Conservation (phyloP, 140 eudicot species). For the Stevia rebaudiana region DNA sequence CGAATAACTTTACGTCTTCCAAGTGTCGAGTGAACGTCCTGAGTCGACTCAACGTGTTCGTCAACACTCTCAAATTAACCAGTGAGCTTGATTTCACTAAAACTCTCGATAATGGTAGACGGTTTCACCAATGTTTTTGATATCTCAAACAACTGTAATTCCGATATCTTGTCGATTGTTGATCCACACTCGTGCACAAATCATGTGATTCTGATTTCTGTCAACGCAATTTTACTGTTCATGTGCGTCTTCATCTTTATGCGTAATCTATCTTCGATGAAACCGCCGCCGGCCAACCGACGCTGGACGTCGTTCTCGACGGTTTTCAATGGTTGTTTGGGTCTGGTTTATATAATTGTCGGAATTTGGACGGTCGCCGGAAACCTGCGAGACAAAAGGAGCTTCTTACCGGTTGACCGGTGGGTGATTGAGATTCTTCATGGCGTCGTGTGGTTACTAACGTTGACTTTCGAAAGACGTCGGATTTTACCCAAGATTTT, state of each 20-base stretch:
- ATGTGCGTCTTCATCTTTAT: conserved; percentile 2
- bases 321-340: conserved; percentile 29
- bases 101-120: not conserved
- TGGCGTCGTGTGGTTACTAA: conserved; percentile 34
- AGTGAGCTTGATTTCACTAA: not conserved
- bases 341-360: conserved; percentile 11
- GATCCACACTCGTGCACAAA: conserved; percentile 27
- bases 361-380: conserved; percentile 27
- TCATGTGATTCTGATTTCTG: conserved; percentile 20
- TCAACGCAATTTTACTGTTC: conserved; percentile 18
- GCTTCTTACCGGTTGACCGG: conserved; percentile 15
- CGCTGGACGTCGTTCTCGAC: conserved; percentile 18
- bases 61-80: no score
- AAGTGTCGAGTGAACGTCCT: no score
- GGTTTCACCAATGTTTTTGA: not conserved
- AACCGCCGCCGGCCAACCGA: not conserved
- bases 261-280: not conserved
- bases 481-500: conserved; percentile 10
- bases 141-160: not conserved
- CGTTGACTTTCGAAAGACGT: conserved; percentile 6
- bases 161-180: not conserved
- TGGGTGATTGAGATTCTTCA: conserved; percentile 30
- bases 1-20: no score
- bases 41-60: no score
- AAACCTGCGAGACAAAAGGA: not conserved